A percentile compares a stretch with the other conserved stretches of the same genome.
These are phyloP conservation scores for Scedosporium aurantiacum DNA, from an alignment of 2,329 filamentous ascomycete genomes.

Conservation along the genomic window DNA sequence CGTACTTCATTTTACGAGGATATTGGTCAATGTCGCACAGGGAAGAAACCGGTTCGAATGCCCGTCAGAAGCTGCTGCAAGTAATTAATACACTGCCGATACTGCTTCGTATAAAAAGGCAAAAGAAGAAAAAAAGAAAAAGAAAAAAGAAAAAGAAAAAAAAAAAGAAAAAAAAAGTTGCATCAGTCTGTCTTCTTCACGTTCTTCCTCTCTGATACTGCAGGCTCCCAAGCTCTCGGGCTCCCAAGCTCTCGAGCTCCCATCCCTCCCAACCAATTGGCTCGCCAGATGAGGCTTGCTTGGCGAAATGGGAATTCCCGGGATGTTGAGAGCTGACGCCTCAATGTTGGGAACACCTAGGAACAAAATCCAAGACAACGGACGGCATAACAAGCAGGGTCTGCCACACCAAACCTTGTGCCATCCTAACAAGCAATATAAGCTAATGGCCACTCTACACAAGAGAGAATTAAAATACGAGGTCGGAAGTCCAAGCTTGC, in stretches of 20 bases:
- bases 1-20: too few species aligned
- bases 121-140: conserved; percentile 9
- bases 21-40: too few species aligned
- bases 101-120: not conserved
- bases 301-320: not conserved
- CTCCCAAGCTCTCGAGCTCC: too few species aligned
- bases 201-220: not conserved
- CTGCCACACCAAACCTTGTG: too few species aligned
- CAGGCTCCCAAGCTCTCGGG: too few species aligned
- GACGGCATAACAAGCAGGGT: not conserved
- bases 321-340: conserved; percentile 1
- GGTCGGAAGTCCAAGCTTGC: too few species aligned
- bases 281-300: not conserved
- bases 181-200: not conserved
- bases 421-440: too few species aligned
- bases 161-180: conserved; percentile 2
- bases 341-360: conserved; percentile 4
- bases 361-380: not conserved
- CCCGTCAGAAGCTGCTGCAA: too few species aligned
- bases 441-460: too few species aligned
- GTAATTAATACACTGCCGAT: not conserved
- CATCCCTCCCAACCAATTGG: too few species aligned
- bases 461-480: too few species aligned
- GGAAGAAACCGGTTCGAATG: too few species aligned
- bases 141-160: conserved; percentile 3